Conservation (phyloP, 129 eudicot genomes). For the Flaveria linearis region DNA sequence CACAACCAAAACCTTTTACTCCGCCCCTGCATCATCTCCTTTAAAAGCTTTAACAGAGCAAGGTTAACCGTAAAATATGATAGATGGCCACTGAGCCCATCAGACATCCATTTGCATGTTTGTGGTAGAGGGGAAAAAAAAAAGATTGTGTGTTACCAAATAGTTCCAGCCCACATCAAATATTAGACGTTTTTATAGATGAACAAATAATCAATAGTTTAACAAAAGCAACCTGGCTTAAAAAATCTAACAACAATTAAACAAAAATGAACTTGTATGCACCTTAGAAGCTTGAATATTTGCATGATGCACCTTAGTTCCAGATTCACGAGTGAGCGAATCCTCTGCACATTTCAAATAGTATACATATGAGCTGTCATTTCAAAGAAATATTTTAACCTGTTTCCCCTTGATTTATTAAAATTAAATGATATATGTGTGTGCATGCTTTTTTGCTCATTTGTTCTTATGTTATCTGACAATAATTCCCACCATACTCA, state of each 20-base stretch:
- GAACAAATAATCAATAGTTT: background rate
- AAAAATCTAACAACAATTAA: background rate
- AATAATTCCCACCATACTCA: slow-evolving; percentile 5
- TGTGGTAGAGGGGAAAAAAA: background rate
- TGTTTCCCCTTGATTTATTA: background rate
- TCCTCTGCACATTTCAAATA: slow-evolving; percentile 67
- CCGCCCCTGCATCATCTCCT: background rate
- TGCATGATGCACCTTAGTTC: slow-evolving; percentile 85
- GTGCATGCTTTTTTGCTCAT: background rate
- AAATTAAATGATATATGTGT: background rate
- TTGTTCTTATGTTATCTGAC: background rate
- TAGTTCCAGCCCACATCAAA: background rate
- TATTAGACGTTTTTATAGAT: background rate
- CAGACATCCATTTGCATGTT: background rate
- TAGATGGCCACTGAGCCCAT: background rate
- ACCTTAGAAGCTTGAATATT: slow-evolving; percentile 98
- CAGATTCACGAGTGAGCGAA: slow-evolving; percentile 85
- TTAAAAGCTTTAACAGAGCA: background rate
- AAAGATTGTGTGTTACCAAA: too few species aligned
- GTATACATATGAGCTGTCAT: slow-evolving; percentile 16
- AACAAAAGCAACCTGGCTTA: background rate
- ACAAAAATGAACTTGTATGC: background rate
- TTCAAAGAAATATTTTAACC: background rate
- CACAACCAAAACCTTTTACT: background rate
- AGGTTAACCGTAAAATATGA: background rate